Conservation (phyloP, 192 early-diverging fungal genomes). For the Chytriomyces hyalinus region DNA sequence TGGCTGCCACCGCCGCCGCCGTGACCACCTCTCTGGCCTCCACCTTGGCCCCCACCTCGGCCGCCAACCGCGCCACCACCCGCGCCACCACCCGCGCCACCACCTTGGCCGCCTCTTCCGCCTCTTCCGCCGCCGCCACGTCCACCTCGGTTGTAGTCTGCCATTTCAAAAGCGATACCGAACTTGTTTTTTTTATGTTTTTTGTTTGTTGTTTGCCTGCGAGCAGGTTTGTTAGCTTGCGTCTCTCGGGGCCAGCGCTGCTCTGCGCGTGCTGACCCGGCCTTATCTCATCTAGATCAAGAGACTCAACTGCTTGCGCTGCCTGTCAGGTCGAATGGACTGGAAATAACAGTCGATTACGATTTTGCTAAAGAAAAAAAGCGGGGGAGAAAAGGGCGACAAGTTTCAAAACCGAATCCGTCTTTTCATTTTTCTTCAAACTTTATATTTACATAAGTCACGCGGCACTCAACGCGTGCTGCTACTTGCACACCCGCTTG, state of each 20-base stretch:
- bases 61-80: not conserved
- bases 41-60: not conserved
- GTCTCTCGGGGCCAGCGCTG: no score
- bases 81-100: not conserved
- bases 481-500: conserved; percentile 34
- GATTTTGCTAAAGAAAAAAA: no score
- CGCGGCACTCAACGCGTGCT: not conserved
- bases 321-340: no score
- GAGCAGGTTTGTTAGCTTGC: no score
- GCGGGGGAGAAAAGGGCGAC: not conserved
- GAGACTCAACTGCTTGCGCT: no score
- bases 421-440: not conserved
- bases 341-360: no score
- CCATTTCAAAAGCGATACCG: no score
- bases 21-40: not conserved
- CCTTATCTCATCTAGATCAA: no score
- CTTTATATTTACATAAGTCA: not conserved
- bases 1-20: not conserved
- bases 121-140: conserved; percentile 8
- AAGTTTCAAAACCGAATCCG: not conserved
- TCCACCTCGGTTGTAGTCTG: conserved; percentile 15
- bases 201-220: no score
- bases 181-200: no score
- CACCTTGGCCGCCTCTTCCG: not conserved
- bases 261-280: no score